Base-by-base conservation (phyloP, 192 early-diverging fungal genomes). In the Coemansia sp. region DNA sequence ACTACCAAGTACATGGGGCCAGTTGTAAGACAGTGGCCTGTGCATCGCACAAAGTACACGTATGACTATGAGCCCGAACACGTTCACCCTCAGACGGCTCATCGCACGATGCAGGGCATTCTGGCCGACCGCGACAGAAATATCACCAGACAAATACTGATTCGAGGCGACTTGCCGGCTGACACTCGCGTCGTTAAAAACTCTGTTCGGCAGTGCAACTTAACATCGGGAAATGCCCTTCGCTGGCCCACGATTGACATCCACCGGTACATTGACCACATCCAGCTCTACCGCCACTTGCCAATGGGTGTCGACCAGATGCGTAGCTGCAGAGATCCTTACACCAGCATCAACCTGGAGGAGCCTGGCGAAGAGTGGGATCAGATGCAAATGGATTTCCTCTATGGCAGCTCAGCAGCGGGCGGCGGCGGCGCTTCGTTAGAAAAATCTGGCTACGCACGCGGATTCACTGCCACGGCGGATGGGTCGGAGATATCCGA, bases 331-430 rank as follows among this genome's bases (percentile, higher is more conserved):
- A 6, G 15, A 15, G 24, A 27, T 1, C 31, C 25, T 2, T 57
- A 31, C 53, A 39, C 35, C 8, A 24, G 63, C 29, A 58, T 68
- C 15, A 31, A 41, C 0, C 41, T 75, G 2, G 78, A 81, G 59
- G 78, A 81, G 42, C 78, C 78, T 0, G 69, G 73, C 0, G 42
- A 39, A 7, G 77, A 68, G 65, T 64, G 64, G 61, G 77, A 74
- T 45, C 39, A 65, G n/a, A 45, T 4, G 17, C 42, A 73, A 67
- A 43, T 79, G 0, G 57, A 29, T 14, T 9, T 42, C 19, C 61
- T 65, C 22, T 27, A 63, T 32, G 40, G 37, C 41, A 10, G 32
- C 5, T 31, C 43, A 12, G 7, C 32, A 17, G 20, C 32, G 2
- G 60, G 42, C n/a, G 22, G 6, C 11, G 64, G 19, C 17, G 40